Conservation (phyloP, 163 green algal genomes). For the Scenedesmus sp. region DNA sequence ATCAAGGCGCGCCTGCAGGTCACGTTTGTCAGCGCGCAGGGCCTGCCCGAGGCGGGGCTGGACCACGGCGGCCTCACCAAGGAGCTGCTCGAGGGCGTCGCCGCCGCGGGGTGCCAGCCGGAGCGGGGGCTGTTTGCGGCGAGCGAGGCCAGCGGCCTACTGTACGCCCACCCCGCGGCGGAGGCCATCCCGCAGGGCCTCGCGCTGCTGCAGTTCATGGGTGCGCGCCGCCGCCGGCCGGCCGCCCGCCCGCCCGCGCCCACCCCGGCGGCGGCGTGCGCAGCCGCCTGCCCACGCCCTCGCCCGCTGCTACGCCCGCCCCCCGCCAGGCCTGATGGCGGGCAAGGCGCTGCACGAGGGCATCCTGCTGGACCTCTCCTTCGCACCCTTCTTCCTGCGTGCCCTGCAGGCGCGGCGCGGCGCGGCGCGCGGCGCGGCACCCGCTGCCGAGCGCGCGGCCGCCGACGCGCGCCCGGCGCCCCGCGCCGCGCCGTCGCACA, state of each 20-base stretch:
- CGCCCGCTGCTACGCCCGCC: too few relatives aligned
- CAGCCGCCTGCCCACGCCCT: too few relatives aligned
- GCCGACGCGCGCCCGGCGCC: too few relatives aligned
- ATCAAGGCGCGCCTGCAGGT: constrained; percentile 70
- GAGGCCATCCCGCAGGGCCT: constrained; percentile 68
- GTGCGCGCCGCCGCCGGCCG: constrained; percentile 38
- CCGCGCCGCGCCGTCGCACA: too few relatives aligned
- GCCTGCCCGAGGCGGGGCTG: constrained; percentile 79
- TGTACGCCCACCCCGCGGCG: constrained; percentile 78
- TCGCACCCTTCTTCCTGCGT: constrained; percentile 89
- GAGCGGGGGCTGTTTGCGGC: constrained; percentile 73
- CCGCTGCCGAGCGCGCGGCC: too few relatives aligned
- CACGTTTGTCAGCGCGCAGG: constrained; percentile 79
- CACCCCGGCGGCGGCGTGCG: too few relatives aligned
- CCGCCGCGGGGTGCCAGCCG: constrained; percentile 24
- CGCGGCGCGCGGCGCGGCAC: too few relatives aligned
- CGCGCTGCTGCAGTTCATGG: constrained; percentile 82
- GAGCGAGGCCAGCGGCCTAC: constrained; percentile 62
- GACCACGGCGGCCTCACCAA: constrained; percentile 93
- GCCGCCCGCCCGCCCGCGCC: too few relatives aligned
- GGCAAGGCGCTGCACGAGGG: constrained; percentile 96
- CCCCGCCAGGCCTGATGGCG: constrained; percentile 73
- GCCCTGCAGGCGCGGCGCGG: constrained; percentile 68
- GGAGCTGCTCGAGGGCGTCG: constrained; percentile 70
- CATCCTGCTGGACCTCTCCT: constrained; percentile 83